phyloP scores from a whole-genome alignment of 257 asterid genomes.

The Ajuga chamaepitys region DNA sequence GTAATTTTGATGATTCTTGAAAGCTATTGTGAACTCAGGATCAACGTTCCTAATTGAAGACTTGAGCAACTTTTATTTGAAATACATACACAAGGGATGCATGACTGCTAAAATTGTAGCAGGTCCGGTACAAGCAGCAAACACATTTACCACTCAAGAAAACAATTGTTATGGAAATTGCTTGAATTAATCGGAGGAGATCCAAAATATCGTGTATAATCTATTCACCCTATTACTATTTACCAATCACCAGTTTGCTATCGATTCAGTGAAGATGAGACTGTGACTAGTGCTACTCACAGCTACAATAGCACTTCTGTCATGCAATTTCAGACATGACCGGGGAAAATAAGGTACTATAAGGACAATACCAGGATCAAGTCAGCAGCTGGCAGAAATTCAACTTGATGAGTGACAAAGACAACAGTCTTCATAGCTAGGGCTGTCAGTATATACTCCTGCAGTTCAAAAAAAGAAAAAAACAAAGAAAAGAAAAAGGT shows the following conservation, averaged over 20 bases:
- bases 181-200: not conserved
- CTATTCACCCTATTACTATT: not conserved
- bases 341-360: not conserved
- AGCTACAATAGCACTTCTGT: not conserved
- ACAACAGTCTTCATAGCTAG: slow-evolving; percentile 74
- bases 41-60: not conserved
- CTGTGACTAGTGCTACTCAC: not conserved
- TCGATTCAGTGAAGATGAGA: not conserved
- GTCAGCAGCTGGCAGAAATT: slow-evolving; percentile 91
- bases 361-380: slow-evolving; percentile 72
- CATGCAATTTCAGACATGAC: not conserved
- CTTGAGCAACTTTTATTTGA: not conserved
- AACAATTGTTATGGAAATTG: not conserved
- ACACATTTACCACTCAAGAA: not conserved
- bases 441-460: slow-evolving; percentile 93
- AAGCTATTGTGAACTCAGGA: no score
- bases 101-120: not conserved
- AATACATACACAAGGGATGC: not conserved
- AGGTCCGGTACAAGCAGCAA: not conserved
- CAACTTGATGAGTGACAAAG: slow-evolving; percentile 97
- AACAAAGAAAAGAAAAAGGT: no score
- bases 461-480: slow-evolving; percentile 33
- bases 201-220: not conserved
- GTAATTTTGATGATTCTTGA: no score
- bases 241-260: not conserved